Conservation (phyloP, 371 early-diverging fungal genomes). For the Mortierella polycephala region DNA sequence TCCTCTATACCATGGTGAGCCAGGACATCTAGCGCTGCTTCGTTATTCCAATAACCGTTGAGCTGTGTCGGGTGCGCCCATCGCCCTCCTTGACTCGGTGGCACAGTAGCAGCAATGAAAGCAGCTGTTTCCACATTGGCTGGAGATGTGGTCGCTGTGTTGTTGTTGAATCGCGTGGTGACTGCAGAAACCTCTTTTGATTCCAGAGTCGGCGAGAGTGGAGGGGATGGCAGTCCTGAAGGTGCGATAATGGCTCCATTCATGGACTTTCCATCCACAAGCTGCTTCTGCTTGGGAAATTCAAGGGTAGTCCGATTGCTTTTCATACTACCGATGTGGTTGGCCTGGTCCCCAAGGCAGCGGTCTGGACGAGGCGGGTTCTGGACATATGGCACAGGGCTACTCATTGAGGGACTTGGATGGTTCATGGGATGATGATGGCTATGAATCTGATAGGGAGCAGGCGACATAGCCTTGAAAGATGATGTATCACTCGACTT, state of each 20-base stretch:
- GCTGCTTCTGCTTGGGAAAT: not conserved
- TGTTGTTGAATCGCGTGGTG: not conserved
- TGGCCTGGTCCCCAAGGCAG: no score
- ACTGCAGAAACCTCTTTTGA: not conserved
- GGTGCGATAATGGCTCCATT: no score
- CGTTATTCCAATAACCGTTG: no score
- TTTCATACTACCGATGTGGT: no score
- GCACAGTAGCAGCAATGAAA: no score
- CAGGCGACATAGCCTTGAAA: not conserved
- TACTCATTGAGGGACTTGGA: not conserved
- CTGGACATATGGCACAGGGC: no score
- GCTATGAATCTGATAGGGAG: not conserved
- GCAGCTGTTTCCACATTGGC: no score
- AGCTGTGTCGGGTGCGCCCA: no score
- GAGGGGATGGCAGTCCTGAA: slow-evolving; percentile 30
- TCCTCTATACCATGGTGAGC: slow-evolving; percentile 20
- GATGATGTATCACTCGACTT: not conserved
- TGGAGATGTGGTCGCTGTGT: not conserved
- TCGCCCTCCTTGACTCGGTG: no score
- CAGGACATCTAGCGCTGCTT: not conserved
- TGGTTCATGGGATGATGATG: not conserved
- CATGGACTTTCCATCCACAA: no score
- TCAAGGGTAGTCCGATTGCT: no score
- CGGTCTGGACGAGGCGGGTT: no score
- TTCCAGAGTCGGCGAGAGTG: slow-evolving; percentile 28